These are phyloP conservation scores for Pseudocercospora fuligena DNA, from an alignment of 2,329 filamentous ascomycete species.

Conservation along the genomic window DNA sequence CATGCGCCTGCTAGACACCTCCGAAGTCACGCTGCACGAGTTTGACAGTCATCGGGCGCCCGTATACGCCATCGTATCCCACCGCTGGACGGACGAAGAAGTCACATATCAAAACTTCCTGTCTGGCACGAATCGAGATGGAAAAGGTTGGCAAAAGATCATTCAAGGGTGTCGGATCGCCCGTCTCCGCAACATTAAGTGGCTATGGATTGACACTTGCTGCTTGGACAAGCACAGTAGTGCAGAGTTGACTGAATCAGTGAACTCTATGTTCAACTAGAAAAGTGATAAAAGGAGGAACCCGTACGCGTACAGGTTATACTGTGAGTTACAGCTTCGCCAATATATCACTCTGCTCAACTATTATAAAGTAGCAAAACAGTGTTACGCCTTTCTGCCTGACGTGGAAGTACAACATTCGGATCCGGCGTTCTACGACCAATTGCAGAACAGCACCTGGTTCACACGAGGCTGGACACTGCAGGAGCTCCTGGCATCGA, in stretches of 20 bases:
- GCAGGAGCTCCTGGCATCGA: constrained; percentile 19
- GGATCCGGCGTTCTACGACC: not conserved
- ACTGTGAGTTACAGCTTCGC: no score
- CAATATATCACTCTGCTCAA: no score
- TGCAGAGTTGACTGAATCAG: constrained; percentile 51
- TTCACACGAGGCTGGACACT: constrained; percentile 20
- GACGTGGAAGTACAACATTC: constrained; percentile 9
- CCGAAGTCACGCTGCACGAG: constrained; percentile 24
- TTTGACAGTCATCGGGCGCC: constrained; percentile 22
- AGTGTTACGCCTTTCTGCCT: constrained; percentile 17
- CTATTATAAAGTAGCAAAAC: constrained; percentile 12
- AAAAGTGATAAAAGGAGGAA: no score
- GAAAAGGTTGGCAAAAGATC: constrained; percentile 15
- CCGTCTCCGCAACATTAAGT: constrained; percentile 4
- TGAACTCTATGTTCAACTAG: constrained; percentile 42
- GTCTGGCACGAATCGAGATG: not conserved
- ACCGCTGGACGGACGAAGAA: constrained; percentile 24
- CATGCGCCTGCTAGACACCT: constrained; percentile 33
- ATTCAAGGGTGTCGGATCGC: constrained; percentile 14
- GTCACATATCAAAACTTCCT: constrained; percentile 21
- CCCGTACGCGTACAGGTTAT: no score
- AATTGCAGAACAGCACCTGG: constrained; percentile 1
- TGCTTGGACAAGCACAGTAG: constrained; percentile 42
- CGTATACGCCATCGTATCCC: constrained; percentile 25
- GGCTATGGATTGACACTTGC: constrained; percentile 25